Conservation (phyloP, 768 basidiomycete species). For the Cantharellus anzutake region DNA sequence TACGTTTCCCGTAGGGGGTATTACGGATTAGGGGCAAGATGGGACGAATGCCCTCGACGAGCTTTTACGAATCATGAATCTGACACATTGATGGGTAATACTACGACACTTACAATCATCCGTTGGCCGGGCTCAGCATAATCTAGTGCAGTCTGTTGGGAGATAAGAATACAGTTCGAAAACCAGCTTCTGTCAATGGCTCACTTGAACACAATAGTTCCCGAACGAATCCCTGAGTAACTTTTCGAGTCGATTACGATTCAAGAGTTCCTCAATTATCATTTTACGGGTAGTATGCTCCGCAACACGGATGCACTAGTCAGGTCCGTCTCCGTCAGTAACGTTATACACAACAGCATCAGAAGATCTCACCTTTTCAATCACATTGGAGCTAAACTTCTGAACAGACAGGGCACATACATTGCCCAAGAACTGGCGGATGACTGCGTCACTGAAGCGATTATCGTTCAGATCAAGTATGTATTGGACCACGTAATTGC, state of each 20-base stretch:
- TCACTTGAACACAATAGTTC: slow-evolving; percentile 83
- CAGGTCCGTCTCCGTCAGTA: slow-evolving; percentile 2
- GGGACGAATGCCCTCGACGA: slow-evolving; percentile 97
- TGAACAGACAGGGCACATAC: slow-evolving; percentile 95
- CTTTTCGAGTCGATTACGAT: slow-evolving; percentile 88
- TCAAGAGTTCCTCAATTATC: slow-evolving; percentile 86
- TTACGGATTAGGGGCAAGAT: slow-evolving; percentile 96
- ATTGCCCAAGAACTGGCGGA: slow-evolving; percentile 93
- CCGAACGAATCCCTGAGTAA: slow-evolving; percentile 90
- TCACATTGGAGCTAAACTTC: slow-evolving; percentile 98
- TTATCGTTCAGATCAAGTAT: slow-evolving; percentile 97
- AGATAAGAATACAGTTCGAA: neutral
- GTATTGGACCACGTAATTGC: slow-evolving; percentile 94
- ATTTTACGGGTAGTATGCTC: slow-evolving; percentile 89
- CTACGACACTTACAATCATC: slow-evolving; percentile 28
- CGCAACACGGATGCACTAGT: slow-evolving; percentile 70
- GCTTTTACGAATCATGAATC: slow-evolving; percentile 15
- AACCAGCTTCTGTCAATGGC: slow-evolving; percentile 15
- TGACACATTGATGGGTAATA: neutral
- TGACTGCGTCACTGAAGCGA: slow-evolving; percentile 92
- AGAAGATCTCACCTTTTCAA: slow-evolving; percentile 47
- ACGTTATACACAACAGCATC: neutral
- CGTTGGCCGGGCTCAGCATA: slow-evolving; percentile 94
- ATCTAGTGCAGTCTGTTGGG: slow-evolving; percentile 73
- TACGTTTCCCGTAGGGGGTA: slow-evolving; percentile 97